A percentile compares a stretch with the other conserved stretches of the same genome.
phyloP scores from a whole-genome alignment of 768 basidiomycete species.

The Chalciporus piperatus region DNA sequence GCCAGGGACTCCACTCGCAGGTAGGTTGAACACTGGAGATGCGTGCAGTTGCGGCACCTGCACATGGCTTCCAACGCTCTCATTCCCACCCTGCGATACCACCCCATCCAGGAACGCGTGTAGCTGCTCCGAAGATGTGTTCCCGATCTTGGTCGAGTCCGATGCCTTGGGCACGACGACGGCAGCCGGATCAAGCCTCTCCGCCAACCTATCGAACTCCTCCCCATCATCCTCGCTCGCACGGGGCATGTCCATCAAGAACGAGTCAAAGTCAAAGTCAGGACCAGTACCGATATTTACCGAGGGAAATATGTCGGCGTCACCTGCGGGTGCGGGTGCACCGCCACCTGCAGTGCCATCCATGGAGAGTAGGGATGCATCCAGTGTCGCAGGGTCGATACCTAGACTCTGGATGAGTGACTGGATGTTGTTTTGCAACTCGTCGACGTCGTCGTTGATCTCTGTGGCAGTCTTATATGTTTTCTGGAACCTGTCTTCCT shows the following conservation, averaged over 20 bases:
- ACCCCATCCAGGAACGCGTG: constrained; percentile 45
- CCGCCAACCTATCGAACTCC: constrained; percentile 34
- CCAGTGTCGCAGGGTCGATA: constrained; percentile 46
- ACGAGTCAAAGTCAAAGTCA: constrained; percentile 40
- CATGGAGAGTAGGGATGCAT: constrained; percentile 1
- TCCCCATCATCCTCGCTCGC: constrained; percentile 27
- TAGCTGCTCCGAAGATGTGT: constrained; percentile 35
- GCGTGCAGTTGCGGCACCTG: not conserved
- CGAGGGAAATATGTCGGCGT: constrained; percentile 21
- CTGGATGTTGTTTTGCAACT: constrained; percentile 64
- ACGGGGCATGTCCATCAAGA: constrained; percentile 38
- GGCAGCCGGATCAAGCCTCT: constrained; percentile 31
- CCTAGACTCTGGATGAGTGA: constrained; percentile 71
- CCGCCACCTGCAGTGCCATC: constrained; percentile 13
- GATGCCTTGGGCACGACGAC: constrained; percentile 28
- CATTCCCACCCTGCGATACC: constrained; percentile 31
- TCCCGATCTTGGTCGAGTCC: constrained; percentile 29
- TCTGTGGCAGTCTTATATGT: constrained; percentile 60
- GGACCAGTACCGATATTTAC: constrained; percentile 2
- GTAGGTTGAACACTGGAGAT: constrained; percentile 6
- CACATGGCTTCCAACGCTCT: not conserved
- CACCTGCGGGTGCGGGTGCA: not conserved
- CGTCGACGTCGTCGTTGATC: constrained; percentile 71
- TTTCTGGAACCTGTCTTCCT: constrained; percentile 46
- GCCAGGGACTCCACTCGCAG: not conserved